A percentile compares a stretch with the other conserved stretches of the same genome.
Conservation (phyloP, 2,329 filamentous ascomycete genomes). For the Trichoderma koningii region DNA sequence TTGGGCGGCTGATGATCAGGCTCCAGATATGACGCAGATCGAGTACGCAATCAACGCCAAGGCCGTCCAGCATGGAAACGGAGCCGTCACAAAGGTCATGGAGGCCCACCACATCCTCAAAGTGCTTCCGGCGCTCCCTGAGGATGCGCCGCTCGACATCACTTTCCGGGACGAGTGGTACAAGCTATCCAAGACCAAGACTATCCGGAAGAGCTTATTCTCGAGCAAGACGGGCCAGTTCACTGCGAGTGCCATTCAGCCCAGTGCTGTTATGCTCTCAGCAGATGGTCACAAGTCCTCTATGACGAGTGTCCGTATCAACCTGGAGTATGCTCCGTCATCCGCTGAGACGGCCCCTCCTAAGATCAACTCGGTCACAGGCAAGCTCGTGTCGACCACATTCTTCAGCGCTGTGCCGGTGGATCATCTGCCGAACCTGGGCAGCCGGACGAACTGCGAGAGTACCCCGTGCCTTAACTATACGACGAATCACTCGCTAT, state of each 20-base stretch:
- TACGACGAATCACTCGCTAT: conserved; percentile 47
- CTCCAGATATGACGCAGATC: conserved; percentile 56
- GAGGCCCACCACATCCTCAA: conserved; percentile 51
- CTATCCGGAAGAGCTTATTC: conserved; percentile 55
- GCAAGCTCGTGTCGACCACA: conserved; percentile 55
- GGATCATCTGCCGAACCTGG: conserved; percentile 53
- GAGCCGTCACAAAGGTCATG: conserved; percentile 38
- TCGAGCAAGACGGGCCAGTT: conserved; percentile 54
- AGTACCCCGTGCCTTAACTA: conserved; percentile 50
- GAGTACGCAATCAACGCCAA: conserved; percentile 57
- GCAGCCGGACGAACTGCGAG: conserved; percentile 45
- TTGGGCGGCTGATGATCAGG: conserved; percentile 58
- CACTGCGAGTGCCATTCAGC: conserved; percentile 50
- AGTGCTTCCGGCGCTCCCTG: conserved; percentile 53
- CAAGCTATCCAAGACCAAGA: conserved; percentile 53
- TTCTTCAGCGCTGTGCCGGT: conserved; percentile 54
- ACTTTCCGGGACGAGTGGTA: conserved; percentile 53
- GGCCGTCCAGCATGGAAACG: conserved; percentile 35
- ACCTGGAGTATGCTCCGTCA: conserved; percentile 51
- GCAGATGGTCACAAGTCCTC: conserved; percentile 50
- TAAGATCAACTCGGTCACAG: conserved; percentile 50
- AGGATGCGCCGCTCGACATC: conserved; percentile 55
- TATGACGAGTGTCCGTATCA: conserved; percentile 47
- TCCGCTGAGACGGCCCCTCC: conserved; percentile 49
- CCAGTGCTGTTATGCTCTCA: conserved; percentile 52